Base-by-base conservation (phyloP, 106 monocot genomes). In the Posidonia australis region DNA sequence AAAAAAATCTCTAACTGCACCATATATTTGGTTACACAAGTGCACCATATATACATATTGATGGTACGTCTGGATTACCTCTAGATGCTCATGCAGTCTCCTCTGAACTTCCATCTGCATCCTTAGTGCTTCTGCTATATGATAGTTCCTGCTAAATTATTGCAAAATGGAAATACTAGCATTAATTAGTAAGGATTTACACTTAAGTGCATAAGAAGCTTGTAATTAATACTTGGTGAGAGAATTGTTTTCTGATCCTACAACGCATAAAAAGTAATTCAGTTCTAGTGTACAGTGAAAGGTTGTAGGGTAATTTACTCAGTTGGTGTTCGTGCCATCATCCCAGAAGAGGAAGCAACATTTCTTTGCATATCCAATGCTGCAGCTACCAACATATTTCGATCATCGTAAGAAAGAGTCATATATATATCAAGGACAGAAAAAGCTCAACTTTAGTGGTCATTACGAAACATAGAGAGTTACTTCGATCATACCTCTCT, bases 31-130 rank as follows among this genome's bases (percentile, higher is more conserved):
- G 54, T 30, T 36, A 67, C 17, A 19, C 10, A 13, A 56, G 13
- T 25, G 4, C 32, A 45, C 1, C n/a, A 53, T 27, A 21, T 25
- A 47, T 36, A 22, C n/a, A n/a, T n/a, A n/a, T n/a, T n/a, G n/a
- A n/a, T n/a, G n/a, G n/a, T n/a, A n/a, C n/a, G n/a, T n/a, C 10
- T 28, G 25, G 25, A 13, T 74, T 54, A 85, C 89, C 89, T 89
- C 89, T 57, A 89, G 51, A 58, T 89, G 89, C 45, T 89, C 89
- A 73, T 89, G 84, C 17, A 89, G 58, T 73, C 89, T 82, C 43
- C 89, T 85, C 28, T 89, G 89, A 26, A 89, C 89, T 72, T 89
- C 89, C 89, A 85, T 76, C 64, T 89, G 89, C 89, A 89, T 85
- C 73, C 82, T 45, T 13, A 85, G 60, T 18, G 85, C 82, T 73